phyloP scores from a whole-genome alignment of 495 filamentous ascomycete genomes.

The Daldinia caldariorum region DNA sequence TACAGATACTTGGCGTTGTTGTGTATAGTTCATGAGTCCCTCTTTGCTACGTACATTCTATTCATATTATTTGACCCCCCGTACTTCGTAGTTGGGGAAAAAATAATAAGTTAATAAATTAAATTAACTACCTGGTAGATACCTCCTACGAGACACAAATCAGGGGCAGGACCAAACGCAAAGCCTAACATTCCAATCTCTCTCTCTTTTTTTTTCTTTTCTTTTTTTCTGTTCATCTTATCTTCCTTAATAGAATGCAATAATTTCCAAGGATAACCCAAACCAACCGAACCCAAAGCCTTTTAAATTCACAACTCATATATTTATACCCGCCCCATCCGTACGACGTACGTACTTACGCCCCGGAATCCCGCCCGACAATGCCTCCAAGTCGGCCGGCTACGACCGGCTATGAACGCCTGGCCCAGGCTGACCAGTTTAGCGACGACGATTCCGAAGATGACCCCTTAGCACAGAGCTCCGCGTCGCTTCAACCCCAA shows the following conservation, averaged over 20 bases:
- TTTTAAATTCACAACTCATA: slow-evolving; percentile 2
- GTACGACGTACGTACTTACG: slow-evolving; percentile 6
- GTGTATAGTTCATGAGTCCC: slow-evolving; percentile 17
- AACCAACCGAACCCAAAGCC: slow-evolving; percentile 7
- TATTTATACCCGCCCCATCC: background rate
- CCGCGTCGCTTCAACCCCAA: slow-evolving; percentile 66
- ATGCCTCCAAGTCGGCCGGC: slow-evolving; percentile 67
- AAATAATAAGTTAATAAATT: slow-evolving; percentile 17
- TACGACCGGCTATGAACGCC: slow-evolving; percentile 89
- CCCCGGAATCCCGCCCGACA: too few species aligned
- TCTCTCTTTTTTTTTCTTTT: background rate
- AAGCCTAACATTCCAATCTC: slow-evolving; percentile 5
- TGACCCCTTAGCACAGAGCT: slow-evolving; percentile 64
- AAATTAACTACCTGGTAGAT: slow-evolving; percentile 21
- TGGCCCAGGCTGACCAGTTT: slow-evolving; percentile 89
- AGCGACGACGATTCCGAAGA: slow-evolving; percentile 81
- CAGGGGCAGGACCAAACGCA: slow-evolving; percentile 28
- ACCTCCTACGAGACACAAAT: slow-evolving; percentile 44
- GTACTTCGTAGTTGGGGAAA: slow-evolving; percentile 21
- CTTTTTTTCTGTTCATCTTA: background rate
- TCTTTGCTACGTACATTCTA: slow-evolving; percentile 19
- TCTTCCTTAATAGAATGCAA: slow-evolving; percentile 25
- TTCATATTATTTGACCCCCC: slow-evolving; percentile 35
- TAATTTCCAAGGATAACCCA: slow-evolving; percentile 21
- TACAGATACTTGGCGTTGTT: background rate